A percentile compares a stretch with the other conserved stretches of the same genome.
phyloP scores from a whole-genome alignment of 2,329 filamentous ascomycete species.

The Paraphoma sp. region DNA sequence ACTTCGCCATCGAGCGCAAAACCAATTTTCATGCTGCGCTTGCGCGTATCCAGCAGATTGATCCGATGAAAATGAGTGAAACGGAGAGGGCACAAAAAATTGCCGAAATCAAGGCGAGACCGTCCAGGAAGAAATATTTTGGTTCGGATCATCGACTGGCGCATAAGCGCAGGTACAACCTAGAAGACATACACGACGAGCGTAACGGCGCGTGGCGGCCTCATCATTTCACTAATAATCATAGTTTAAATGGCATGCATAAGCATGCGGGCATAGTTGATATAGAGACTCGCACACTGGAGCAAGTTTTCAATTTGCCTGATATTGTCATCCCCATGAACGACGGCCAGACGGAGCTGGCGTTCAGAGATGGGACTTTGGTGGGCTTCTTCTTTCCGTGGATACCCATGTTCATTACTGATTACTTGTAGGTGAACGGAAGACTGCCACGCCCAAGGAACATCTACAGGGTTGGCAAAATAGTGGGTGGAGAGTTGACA shows the following conservation, averaged over 20 bases:
- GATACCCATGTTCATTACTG: not conserved
- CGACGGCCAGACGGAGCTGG: conserved; percentile 30
- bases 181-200: conserved; percentile 25
- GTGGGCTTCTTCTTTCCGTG: conserved; percentile 11
- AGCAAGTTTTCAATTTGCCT: conserved; percentile 29
- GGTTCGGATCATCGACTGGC: conserved; percentile 22
- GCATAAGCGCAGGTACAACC: conserved; percentile 15
- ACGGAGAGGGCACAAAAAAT: conserved; percentile 29
- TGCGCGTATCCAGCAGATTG: conserved; percentile 3
- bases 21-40: conserved; percentile 15
- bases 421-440: conserved; percentile 25
- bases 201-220: conserved; percentile 19
- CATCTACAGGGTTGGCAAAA: conserved; percentile 29
- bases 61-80: conserved; percentile 25
- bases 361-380: conserved; percentile 34
- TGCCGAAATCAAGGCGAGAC: conserved; percentile 35
- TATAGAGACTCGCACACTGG: conserved; percentile 2
- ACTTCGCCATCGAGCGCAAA: conserved; percentile 1
- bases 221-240: not conserved
- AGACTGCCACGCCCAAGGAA: conserved; percentile 26
- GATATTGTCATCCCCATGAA: conserved; percentile 32
- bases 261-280: not conserved
- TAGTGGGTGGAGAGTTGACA: conserved; percentile 20
- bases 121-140: conserved; percentile 43
- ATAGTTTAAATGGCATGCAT: not conserved